Conservation (phyloP, 2,329 filamentous ascomycete species). For the Curvularia verruculosa region DNA sequence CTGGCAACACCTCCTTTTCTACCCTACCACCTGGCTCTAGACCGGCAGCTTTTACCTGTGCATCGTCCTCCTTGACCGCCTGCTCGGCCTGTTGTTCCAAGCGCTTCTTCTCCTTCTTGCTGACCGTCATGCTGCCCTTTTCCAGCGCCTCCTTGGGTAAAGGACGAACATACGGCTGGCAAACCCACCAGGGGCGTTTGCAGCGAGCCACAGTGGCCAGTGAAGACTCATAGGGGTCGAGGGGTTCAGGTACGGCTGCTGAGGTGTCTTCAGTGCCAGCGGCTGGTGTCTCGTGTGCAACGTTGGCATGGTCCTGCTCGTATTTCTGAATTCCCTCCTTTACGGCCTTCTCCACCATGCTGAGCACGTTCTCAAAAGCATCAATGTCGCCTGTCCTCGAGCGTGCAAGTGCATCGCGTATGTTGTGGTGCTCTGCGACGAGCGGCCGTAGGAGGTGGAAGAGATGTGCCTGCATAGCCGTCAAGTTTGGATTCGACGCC, state of each 20-base stretch:
- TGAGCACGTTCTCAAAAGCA: constrained; percentile 77
- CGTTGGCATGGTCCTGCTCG: constrained; percentile 46
- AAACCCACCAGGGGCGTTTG: constrained; percentile 86
- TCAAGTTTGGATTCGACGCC: constrained; percentile 69
- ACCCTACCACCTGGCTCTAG: constrained; percentile 36
- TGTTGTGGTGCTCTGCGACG: constrained; percentile 77
- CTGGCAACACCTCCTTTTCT: constrained; percentile 59
- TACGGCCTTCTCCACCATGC: constrained; percentile 75
- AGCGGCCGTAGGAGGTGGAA: constrained; percentile 90
- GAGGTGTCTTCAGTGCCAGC: constrained; percentile 2
- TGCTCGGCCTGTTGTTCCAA: constrained; percentile 51
- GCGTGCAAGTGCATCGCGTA: constrained; percentile 81
- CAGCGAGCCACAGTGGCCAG: constrained; percentile 71
- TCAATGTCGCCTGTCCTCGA: constrained; percentile 72
- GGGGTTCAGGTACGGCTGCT: neutral
- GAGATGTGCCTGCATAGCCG: constrained; percentile 85
- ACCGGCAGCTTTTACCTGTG: constrained; percentile 28
- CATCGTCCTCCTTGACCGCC: constrained; percentile 45
- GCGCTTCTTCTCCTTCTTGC: constrained; percentile 66
- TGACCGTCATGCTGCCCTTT: constrained; percentile 76
- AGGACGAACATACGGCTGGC: constrained; percentile 84
- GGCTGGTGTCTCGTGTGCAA: neutral
- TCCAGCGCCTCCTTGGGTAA: constrained; percentile 85
- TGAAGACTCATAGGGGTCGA: constrained; percentile 61
- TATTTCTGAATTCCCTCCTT: constrained; percentile 75